Conservation (phyloP, 108 stramenopile genomes). For the Nitzschia sp. region DNA sequence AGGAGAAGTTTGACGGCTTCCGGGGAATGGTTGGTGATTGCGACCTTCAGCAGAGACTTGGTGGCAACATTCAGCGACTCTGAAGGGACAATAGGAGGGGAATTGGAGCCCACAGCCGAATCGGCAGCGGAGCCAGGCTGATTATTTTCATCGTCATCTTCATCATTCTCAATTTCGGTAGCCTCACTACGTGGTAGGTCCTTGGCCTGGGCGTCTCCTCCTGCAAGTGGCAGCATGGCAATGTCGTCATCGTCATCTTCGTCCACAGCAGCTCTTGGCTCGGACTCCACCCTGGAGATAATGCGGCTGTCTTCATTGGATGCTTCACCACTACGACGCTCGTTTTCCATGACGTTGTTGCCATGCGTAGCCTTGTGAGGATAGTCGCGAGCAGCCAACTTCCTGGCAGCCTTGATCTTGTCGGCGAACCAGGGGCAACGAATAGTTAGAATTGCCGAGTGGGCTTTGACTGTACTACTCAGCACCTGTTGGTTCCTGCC, state of each 20-base stretch:
- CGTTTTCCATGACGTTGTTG: neutral
- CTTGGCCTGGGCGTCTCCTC: conserved; percentile 12
- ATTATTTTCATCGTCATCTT: conserved; percentile 50
- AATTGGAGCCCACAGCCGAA: neutral
- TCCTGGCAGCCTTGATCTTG: conserved; percentile 50
- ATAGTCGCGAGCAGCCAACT: conserved; percentile 13
- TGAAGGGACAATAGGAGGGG: neutral
- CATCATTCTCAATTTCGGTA: conserved; percentile 56
- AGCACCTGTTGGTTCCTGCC: conserved; percentile 69
- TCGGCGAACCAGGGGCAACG: conserved; percentile 70
- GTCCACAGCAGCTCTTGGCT: conserved; percentile 9
- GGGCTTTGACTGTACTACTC: conserved; percentile 52
- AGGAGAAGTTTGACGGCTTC: conserved; percentile 84
- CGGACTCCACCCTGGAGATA: conserved; percentile 27
- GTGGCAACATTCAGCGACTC: neutral
- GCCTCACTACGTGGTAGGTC: conserved; percentile 26
- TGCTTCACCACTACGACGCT: neutral
- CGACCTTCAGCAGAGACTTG: conserved; percentile 28
- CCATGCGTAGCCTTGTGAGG: neutral
- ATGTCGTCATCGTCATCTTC: conserved; percentile 64
- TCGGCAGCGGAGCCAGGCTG: neutral
- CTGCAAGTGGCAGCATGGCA: conserved; percentile 23
- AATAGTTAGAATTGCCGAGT: conserved; percentile 58
- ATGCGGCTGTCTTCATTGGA: conserved; percentile 14
- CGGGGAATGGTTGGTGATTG: conserved; percentile 61